Percentiles rank a stretch among this genome's conserved stretches.
These are phyloP conservation scores for Suaeda aralocaspica DNA, from an alignment of 148 eudicot species.

Conservation along the genomic window DNA sequence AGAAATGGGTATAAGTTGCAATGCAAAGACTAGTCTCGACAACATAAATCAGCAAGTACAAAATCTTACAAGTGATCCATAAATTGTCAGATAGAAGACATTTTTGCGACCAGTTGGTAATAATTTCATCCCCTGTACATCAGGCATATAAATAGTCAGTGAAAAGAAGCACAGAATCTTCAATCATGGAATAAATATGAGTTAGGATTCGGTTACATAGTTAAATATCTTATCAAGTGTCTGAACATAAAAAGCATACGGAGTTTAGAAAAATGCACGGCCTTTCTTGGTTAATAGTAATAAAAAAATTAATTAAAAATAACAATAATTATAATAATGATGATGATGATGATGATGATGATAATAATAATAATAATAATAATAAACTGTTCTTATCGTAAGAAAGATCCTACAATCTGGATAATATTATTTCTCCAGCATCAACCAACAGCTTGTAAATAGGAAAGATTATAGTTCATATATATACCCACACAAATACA, in stretches of 20 bases:
- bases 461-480: background rate
- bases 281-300: too few species aligned
- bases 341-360: too few species aligned
- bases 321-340: too few species aligned
- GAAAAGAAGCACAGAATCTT: constrained; percentile 7
- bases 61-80: constrained; percentile 67
- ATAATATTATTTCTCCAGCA: background rate
- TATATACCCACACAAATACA: too few species aligned
- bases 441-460: background rate
- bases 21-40: background rate
- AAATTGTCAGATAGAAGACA: constrained; percentile 62
- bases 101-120: constrained; percentile 86
- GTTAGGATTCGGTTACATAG: background rate
- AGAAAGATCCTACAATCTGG: background rate
- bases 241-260: too few species aligned
- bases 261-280: too few species aligned
- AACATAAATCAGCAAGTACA: background rate
- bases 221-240: background rate
- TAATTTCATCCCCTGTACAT: constrained; percentile 78
- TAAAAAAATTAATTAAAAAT: too few species aligned
- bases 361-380: too few species aligned
- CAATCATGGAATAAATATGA: background rate
- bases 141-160: background rate
- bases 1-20: constrained; percentile 1
- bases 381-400: background rate